A percentile compares a stretch with the other conserved stretches of the same genome.
Conservation (phyloP, 2,329 filamentous ascomycete species). For the Exophiala oligosperma region DNA sequence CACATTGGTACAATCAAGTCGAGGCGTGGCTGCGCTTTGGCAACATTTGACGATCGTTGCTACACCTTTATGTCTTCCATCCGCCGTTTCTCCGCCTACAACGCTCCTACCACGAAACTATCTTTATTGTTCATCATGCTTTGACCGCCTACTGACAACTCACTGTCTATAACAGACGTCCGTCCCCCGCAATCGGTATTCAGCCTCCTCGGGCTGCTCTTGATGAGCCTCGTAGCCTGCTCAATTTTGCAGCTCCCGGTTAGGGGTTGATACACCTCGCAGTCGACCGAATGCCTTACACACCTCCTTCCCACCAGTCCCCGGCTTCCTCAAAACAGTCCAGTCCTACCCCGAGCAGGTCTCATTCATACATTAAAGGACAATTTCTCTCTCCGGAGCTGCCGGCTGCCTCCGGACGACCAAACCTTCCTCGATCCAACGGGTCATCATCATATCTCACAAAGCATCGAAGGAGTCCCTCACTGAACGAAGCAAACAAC, state of each 20-base stretch:
- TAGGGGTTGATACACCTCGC: conserved; percentile 14
- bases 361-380: conserved; percentile 48
- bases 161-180: conserved; percentile 17
- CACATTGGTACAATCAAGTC: background rate
- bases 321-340: conserved; percentile 57
- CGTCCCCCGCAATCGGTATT: conserved; percentile 12
- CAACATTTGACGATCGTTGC: background rate
- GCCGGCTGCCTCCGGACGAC: conserved; percentile 40
- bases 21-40: conserved; percentile 17
- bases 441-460: conserved; percentile 62
- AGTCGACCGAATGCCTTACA: conserved; percentile 50
- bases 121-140: conserved; percentile 24
- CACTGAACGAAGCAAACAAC: conserved; percentile 41
- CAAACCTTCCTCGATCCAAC: conserved; percentile 55
- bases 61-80: conserved; percentile 5
- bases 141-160: conserved; percentile 17
- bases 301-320: conserved; percentile 54
- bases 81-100: conserved; percentile 17
- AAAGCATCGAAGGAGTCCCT: conserved; percentile 62
- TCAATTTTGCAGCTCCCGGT: conserved; percentile 22
- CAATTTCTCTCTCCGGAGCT: conserved; percentile 30
- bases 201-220: conserved; percentile 24
- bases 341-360: conserved; percentile 52
- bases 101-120: conserved; percentile 17
- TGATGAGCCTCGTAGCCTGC: conserved; percentile 26